Evolutionary conservation across 352 stramenopile species (phyloP).

Genomic region (Phytophthora meadii): DNA sequence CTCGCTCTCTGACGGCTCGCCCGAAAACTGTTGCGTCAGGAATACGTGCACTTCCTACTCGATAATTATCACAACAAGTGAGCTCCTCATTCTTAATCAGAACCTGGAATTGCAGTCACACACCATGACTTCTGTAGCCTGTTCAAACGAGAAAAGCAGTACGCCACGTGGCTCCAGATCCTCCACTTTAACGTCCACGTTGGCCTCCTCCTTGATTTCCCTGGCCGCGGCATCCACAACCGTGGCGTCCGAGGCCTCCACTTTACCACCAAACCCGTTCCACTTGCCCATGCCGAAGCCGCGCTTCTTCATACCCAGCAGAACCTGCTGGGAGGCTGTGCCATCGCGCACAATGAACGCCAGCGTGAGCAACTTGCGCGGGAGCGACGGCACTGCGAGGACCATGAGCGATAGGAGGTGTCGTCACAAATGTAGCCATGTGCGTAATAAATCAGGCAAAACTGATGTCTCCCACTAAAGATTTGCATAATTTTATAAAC

Average conservation of each 20-base stretch:
- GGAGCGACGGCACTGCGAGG: slow-evolving; percentile 31
- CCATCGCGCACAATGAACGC: slow-evolving; percentile 54
- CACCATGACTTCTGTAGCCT: slow-evolving; percentile 65
- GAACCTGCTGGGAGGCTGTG: slow-evolving; percentile 39
- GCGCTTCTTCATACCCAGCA: slow-evolving; percentile 91
- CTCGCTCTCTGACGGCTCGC: slow-evolving; percentile 83
- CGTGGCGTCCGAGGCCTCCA: slow-evolving; percentile 78
- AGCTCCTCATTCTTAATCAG: neutral
- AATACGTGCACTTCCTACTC: slow-evolving; percentile 87
- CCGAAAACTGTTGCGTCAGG: slow-evolving; percentile 61
- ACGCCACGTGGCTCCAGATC: slow-evolving; percentile 47
- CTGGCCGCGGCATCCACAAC: slow-evolving; percentile 60
- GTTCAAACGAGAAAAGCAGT: slow-evolving; percentile 73
- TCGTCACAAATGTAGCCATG: slow-evolving; percentile 9
- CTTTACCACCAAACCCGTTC: slow-evolving; percentile 93
- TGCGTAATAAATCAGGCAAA: slow-evolving; percentile 21
- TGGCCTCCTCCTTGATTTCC: slow-evolving; percentile 77
- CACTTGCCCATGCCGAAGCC: slow-evolving; percentile 91
- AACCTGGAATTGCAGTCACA: slow-evolving; percentile 1
- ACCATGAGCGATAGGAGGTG: slow-evolving; percentile 7
- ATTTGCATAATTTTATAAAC: no score
- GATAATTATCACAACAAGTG: neutral
- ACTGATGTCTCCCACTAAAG: no score
- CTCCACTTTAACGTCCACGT: slow-evolving; percentile 50
- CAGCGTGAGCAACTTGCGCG: slow-evolving; percentile 64